phyloP scores from a whole-genome alignment of 352 stramenopile species.

The Phytophthora sp. region DNA sequence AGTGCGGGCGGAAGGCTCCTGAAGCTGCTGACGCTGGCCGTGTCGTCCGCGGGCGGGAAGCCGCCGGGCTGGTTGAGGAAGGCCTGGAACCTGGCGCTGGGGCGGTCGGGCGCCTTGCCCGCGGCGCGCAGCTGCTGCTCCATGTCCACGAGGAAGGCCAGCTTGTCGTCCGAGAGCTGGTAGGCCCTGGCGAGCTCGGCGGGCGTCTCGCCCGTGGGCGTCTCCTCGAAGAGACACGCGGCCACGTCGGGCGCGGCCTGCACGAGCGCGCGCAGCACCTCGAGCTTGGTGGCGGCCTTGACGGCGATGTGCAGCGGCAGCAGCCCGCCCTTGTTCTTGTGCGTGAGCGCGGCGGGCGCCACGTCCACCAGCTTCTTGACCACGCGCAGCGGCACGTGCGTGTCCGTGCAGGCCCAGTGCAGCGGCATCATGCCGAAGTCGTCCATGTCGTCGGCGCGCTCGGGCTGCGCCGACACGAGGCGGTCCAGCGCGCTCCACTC shows the following conservation, averaged over 20 bases:
- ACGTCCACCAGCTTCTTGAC: conserved; percentile 74
- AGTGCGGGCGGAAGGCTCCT: conserved; percentile 18
- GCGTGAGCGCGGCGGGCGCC: conserved; percentile 49
- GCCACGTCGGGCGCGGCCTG: conserved; percentile 44
- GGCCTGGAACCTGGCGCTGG: conserved; percentile 57
- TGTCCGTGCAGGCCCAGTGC: conserved; percentile 85
- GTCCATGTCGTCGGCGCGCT: conserved; percentile 75
- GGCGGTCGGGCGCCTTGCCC: conserved; percentile 53
- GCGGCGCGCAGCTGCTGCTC: conserved; percentile 54
- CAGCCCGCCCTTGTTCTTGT: conserved; percentile 82
- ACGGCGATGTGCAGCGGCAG: conserved; percentile 84
- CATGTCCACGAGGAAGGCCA: conserved; percentile 47
- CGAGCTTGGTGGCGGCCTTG: conserved; percentile 73
- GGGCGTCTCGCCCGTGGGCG: conserved; percentile 71
- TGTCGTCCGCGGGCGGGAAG: conserved; percentile 32
- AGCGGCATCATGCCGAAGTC: conserved; percentile 89
- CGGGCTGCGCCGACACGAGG: conserved; percentile 52
- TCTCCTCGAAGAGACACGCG: conserved; percentile 65
- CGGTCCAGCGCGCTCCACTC: conserved; percentile 73
- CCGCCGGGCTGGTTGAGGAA: conserved; percentile 40
- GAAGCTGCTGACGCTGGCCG: conserved; percentile 37
- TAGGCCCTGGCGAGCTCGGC: conserved; percentile 65
- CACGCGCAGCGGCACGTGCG: conserved; percentile 64
- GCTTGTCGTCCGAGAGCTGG: conserved; percentile 53
- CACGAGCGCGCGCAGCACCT: conserved; percentile 68